phyloP scores from a whole-genome alignment of 129 eudicot genomes.

The Erigeron canadensis region DNA sequence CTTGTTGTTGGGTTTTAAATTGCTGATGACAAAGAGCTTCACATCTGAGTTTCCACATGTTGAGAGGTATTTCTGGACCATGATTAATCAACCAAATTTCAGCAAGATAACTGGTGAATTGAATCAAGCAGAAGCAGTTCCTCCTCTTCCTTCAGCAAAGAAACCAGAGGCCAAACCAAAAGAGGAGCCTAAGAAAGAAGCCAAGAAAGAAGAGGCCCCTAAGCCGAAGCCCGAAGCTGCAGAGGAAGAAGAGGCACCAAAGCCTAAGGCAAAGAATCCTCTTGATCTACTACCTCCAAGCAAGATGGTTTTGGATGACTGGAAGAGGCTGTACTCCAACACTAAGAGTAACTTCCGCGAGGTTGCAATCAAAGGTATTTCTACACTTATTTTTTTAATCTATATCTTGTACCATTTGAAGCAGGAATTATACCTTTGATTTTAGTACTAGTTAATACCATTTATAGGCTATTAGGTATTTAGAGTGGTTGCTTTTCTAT shows the following conservation, averaged over 20 bases:
- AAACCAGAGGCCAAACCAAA: constrained; percentile 68
- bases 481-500: too few relatives aligned
- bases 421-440: background rate
- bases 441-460: too few relatives aligned
- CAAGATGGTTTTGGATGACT: constrained; percentile 85
- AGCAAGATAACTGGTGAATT: constrained; percentile 65
- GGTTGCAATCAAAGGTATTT: constrained; percentile 89
- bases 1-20: constrained; percentile 43
- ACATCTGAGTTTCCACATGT: constrained; percentile 90
- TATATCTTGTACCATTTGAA: background rate
- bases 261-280: constrained; percentile 96
- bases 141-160: constrained; percentile 60
- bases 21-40: constrained; percentile 61
- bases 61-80: constrained; percentile 96
- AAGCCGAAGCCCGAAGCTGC: constrained; percentile 52
- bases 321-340: constrained; percentile 98
- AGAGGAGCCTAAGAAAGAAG: constrained; percentile 54
- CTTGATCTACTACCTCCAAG: constrained; percentile 94
- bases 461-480: too few relatives aligned
- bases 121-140: constrained; percentile 52
- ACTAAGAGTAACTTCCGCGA: constrained; percentile 95
- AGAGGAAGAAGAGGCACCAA: constrained; percentile 92
- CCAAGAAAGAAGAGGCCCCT: constrained; percentile 57
- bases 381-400: background rate
- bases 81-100: constrained; percentile 86